These are phyloP conservation scores for Scutellaria galericulata DNA, from an alignment of 257 asterid genomes.

Conservation along the genomic window DNA sequence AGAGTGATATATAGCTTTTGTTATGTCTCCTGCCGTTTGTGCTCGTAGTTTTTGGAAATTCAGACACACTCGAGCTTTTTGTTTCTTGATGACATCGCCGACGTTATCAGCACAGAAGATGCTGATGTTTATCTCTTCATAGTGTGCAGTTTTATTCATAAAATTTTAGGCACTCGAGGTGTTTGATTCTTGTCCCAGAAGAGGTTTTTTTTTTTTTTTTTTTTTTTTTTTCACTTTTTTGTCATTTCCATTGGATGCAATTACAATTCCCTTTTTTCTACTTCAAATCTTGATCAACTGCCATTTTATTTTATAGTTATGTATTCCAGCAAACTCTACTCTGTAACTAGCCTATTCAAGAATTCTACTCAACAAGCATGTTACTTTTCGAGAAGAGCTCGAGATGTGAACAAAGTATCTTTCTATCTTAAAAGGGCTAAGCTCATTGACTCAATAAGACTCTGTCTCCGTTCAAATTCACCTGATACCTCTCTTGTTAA, in stretches of 20 bases:
- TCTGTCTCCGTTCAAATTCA: slow-evolving; percentile 67
- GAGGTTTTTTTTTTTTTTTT: neutral
- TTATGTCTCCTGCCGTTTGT: neutral
- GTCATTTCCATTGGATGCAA: slow-evolving; percentile 15
- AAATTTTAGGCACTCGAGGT: slow-evolving; percentile 32
- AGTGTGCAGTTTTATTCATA: neutral
- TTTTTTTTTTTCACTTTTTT: neutral
- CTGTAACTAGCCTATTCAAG: slow-evolving; percentile 34
- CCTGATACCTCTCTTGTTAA: slow-evolving; percentile 55
- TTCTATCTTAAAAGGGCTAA: slow-evolving; percentile 82
- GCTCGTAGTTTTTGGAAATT: neutral
- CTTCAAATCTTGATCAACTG: slow-evolving; percentile 9
- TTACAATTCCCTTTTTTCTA: neutral
- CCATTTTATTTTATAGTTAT: slow-evolving; percentile 33
- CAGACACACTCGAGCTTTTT: neutral
- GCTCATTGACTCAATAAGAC: slow-evolving; percentile 81
- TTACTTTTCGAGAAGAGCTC: slow-evolving; percentile 47
- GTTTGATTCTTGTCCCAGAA: slow-evolving; percentile 41
- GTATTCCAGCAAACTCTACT: slow-evolving; percentile 43
- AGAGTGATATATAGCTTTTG: neutral
- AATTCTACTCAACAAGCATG: slow-evolving; percentile 44
- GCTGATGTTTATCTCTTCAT: neutral
- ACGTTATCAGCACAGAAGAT: neutral
- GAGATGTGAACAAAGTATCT: slow-evolving; percentile 59
- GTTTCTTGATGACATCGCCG: neutral